Evolutionary conservation across 371 early-diverging fungal genomes (phyloP), one percentile per base, ranked within the genome.

Genomic region (Mortierella sp.): DNA sequence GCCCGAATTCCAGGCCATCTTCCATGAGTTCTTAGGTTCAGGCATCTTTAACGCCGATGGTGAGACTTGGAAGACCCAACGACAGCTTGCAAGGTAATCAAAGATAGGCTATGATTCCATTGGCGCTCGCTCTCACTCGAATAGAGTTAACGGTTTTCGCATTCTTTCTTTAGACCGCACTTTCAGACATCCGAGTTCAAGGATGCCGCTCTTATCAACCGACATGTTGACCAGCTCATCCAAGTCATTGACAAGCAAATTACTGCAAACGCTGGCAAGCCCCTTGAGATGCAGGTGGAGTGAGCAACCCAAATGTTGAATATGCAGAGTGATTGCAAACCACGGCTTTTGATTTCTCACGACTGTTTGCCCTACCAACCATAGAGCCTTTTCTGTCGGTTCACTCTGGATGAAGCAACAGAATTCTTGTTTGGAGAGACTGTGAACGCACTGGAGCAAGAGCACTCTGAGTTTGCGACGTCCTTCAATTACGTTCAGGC

Each of bases 1-100:
- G 9, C 66, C 72, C 13, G 64, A 46, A 30, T 73, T 73, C 19
- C 64, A 64, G 26, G 68, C 54, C 21, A 64, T 67, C 7, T 73
- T 73, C 24, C 74, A 73, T 38, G 68, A 67, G 34, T 73, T 73
- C 42, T 41, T 73, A 18, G 74, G 74, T 13, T 67, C 67, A 3
- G 74, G 74, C 16, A 73, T 73, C 38, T 73, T 73, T 49, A 73
- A 73, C 54, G 74, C 68, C 0, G 74, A 73, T 42, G 74, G 74
- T 0, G 74, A 73, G 16, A 59, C 54, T 5, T 73, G 74, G 74
- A 73, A 68, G 34, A 53, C 68, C 0, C 74, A 73, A 26, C 68
- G 74, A n/a, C 67, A 67, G 24, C 34, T 73, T 19, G 74, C 74
- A 18, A 63, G 74, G 74, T 72, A 66, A 27, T 0, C 28, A 16